Evolutionary conservation across 2,329 filamentous ascomycete genomes (phyloP), one percentile per base, ranked within the genome.

Genomic region (Emericellopsis atlantica): DNA sequence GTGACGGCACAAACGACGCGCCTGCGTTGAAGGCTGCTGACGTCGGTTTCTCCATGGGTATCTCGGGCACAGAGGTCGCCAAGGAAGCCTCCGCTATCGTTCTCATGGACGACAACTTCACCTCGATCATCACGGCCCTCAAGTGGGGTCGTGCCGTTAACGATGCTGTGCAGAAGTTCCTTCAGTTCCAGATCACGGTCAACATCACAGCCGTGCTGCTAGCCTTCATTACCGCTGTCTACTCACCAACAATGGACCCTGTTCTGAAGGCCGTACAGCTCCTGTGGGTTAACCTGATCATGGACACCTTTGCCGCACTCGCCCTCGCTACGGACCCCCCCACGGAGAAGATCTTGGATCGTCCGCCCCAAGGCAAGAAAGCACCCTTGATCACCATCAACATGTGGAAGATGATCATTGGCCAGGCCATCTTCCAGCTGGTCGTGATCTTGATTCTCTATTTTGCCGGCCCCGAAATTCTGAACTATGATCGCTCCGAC

Each of bases 371-470:
- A 46, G 55, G 56, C 8, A 86, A 85, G 57, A 77, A 71, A 40
- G 78, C 80, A 4, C 72, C 81, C 2, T 64, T 87, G 10, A 84
- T 87, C 51, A 84, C 81, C 2, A 62, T 76, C 44, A 81, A 64
- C 43, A 76, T 76, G 71, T 74, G 72, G 70, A 76, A 76, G 60
- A 74, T 75, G 63, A 74, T 75, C 43, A 63, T 65, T 36, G 72
- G 72, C 4, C 72, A 76, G 50, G 61, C 69, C 31, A 63, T 75
- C 45, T 74, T 66, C 54, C 72, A 76, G 51, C 61, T 75, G 5
- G 55, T 59, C 12, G 62, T 72, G 32, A 73, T 69, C 4, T 63
- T 75, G 32, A 55, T 69, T 1, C 57, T 76, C 4, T 66, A 79
- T 56, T 79, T 77, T 44, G 71, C 67, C 1, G 75, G 73, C 3